Percentiles rank a stretch among this genome's conserved stretches.
Conservation (phyloP, 371 early-diverging fungal genomes). For the Cokeromyces recurvatus region DNA sequence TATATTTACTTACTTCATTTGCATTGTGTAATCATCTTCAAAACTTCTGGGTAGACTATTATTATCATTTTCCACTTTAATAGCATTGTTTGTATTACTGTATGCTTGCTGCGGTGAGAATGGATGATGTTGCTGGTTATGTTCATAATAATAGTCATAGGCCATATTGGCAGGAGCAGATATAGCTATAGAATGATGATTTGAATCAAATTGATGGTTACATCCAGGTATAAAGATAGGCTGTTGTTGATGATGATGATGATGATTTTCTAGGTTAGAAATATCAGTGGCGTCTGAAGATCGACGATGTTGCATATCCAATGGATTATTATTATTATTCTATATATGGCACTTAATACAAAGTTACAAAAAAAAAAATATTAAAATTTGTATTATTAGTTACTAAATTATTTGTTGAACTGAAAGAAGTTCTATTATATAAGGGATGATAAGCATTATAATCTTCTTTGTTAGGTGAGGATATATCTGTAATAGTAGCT, state of each 20-base stretch:
- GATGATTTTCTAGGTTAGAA: too few relatives aligned
- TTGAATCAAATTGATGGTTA: too few relatives aligned
- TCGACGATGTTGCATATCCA: conserved; percentile 6
- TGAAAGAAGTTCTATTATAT: conserved; percentile 6
- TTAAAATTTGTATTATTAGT: neutral
- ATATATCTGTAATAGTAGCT: conserved; percentile 10
- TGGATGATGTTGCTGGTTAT: neutral
- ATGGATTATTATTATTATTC: too few relatives aligned
- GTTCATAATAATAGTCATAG: conserved; percentile 12
- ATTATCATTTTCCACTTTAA: too few relatives aligned
- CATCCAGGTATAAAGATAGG: conserved; percentile 16
- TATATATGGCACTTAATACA: too few relatives aligned
- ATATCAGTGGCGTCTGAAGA: conserved; percentile 12
- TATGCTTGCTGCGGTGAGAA: neutral
- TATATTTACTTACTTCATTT: conserved; percentile 30
- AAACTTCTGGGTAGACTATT: conserved; percentile 21
- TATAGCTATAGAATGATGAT: conserved; percentile 24
- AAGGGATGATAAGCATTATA: neutral
- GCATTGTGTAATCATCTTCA: conserved; percentile 38
- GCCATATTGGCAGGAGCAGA: conserved; percentile 38
- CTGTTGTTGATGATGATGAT: too few relatives aligned
- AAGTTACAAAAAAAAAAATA: too few relatives aligned
- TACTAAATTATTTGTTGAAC: conserved; percentile 5
- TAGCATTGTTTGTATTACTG: too few relatives aligned
- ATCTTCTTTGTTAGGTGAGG: conserved; percentile 8